phyloP scores from a whole-genome alignment of 345 rosid genomes.

The Ceriops decandra region DNA sequence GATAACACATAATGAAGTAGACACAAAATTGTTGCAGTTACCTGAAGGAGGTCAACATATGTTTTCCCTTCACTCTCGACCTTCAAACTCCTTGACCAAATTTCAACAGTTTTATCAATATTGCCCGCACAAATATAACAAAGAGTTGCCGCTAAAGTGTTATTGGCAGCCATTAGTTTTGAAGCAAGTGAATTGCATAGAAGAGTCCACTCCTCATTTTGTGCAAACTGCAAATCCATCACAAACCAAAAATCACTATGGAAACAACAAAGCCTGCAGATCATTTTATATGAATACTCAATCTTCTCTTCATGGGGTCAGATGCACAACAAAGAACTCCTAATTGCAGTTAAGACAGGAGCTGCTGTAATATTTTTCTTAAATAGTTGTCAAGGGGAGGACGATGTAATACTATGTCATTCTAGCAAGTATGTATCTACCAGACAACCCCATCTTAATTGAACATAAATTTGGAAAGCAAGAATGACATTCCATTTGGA shows the following conservation, averaged over 20 bases:
- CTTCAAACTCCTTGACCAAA: slow-evolving; percentile 87
- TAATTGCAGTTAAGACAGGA: not conserved
- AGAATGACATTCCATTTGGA: no score
- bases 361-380: no score
- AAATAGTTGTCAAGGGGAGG: no score
- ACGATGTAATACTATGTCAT: no score
- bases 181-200: slow-evolving; percentile 86
- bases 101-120: slow-evolving; percentile 97
- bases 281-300: not conserved
- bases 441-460: no score
- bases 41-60: slow-evolving; percentile 94
- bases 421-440: no score
- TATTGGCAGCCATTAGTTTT: slow-evolving; percentile 68
- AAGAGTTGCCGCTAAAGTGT: slow-evolving; percentile 85
- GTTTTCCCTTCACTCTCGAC: slow-evolving; percentile 65
- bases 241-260: slow-evolving; percentile 13
- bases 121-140: slow-evolving; percentile 97
- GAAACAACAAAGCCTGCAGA: no score
- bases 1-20: slow-evolving; percentile 6
- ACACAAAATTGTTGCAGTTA: slow-evolving; percentile 29
- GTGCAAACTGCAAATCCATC: slow-evolving; percentile 69
- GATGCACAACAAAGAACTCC: not conserved
- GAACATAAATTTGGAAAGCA: no score
- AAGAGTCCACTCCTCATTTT: slow-evolving; percentile 76
- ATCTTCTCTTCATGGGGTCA: not conserved